Evolutionary conservation across 148 eudicot genomes (phyloP).

Genomic region (Talinum fruticosum): DNA sequence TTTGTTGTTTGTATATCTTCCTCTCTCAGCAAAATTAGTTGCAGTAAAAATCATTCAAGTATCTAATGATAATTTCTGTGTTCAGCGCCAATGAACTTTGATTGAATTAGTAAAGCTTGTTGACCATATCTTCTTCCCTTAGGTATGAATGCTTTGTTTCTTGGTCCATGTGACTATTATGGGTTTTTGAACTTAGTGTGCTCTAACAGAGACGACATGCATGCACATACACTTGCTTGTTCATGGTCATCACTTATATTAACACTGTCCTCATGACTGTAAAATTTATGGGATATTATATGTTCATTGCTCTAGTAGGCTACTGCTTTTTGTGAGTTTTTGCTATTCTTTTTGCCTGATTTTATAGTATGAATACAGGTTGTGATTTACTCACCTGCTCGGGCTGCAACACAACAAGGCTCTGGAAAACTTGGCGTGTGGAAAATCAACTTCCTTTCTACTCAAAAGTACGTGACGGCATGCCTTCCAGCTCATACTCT

Average conservation of each 20-base stretch:
- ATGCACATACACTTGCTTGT: too few species aligned
- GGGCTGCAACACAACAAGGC: constrained; percentile 88
- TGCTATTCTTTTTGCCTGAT: neutral
- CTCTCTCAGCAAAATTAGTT: neutral
- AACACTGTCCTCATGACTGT: neutral
- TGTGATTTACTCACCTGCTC: constrained; percentile 82
- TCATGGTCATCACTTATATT: neutral
- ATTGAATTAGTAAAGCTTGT: neutral
- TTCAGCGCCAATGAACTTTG: neutral
- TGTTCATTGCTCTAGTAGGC: neutral
- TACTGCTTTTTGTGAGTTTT: neutral
- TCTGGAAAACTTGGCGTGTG: constrained; percentile 90
- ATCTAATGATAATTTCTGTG: neutral
- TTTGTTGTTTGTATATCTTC: neutral
- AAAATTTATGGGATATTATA: neutral
- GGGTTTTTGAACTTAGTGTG: too few species aligned
- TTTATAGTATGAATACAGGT: constrained; percentile 43
- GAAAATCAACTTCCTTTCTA: constrained; percentile 89
- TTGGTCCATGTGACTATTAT: too few species aligned
- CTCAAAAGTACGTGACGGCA: constrained; percentile 65
- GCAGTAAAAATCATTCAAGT: neutral
- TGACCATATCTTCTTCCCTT: neutral
- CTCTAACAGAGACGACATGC: too few species aligned
- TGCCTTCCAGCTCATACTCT: neutral
- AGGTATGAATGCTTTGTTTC: neutral